Evolutionary conservation across 768 basidiomycete species (phyloP), one percentile per base, ranked within the genome.

Genomic region (Boletus sp.): DNA sequence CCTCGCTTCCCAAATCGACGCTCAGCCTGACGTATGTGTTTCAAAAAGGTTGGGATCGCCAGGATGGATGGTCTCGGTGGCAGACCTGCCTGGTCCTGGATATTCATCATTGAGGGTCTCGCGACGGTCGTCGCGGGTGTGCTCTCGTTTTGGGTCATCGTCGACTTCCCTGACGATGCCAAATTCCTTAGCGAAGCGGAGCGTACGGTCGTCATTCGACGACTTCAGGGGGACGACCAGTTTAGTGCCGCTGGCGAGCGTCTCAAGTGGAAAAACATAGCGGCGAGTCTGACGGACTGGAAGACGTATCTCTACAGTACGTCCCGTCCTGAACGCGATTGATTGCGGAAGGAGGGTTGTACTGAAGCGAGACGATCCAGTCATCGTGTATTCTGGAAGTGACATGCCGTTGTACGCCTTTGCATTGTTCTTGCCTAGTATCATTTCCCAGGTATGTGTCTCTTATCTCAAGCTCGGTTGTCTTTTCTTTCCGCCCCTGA

Each of bases 121-220:
- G 73, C 72, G 14, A 90, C 89, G 1, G 75, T 90, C 25, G 15
- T 88, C n/a, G 86, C 84, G 6, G 87, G 85, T 9, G 65, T 67
- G 23, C 66, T 75, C 10, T 89, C 87, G 2, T 90, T 83, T 73
- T 91, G 80, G 78, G 82, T 91, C 64, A 82, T 91, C 54, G 83
- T 89, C 61, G 90, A 91, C 65, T 92, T 91, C 71, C 89, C 90
- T 4, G 87, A 91, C 61, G 87, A 83, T 1, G 89, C 88, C 27
- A 86, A 79, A 59, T 91, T 90, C 74, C 75, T 92, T 7, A 79
- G 77, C n/a, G 85, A 87, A 59, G 78, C 73, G 3, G 89, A 91
- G 70, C 76, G 86, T 30, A 83, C 82, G 8, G 75, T 85, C 19
- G 78, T 88, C 48, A 76, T 90, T 50, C 78, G 83, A 23, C 75